Base-by-base conservation (phyloP, 805 yeast genomes). In the Saturnispora kantuleensis region DNA sequence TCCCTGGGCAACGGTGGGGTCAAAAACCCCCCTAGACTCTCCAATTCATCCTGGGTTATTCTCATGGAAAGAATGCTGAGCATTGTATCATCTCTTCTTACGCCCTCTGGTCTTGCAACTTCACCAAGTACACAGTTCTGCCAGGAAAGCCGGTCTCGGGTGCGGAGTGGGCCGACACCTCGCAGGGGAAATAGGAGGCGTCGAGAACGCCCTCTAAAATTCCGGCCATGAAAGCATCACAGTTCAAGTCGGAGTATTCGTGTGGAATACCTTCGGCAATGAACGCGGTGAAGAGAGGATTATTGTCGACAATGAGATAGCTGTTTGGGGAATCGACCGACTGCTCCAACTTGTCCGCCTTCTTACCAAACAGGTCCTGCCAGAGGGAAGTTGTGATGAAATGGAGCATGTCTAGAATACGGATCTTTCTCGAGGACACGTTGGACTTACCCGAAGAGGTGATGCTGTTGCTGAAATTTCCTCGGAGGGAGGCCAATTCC, bases 151-250 rank as follows among this genome's bases (percentile, higher is more conserved):
- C 74, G 2, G 73, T 81, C 2, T 70, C 62, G 1, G 84, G 83
- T 13, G 80, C 85, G 0, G 81, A 71, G 56, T 87, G 95, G 1
- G 96, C 95, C n/a, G 84, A 76, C 7, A 87, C 95, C 38, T 66
- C 69, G 11, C 90, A 88, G 44, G 73, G 77, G 56, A 85, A 85
- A 50, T 78, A 79, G 2, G 85, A 69, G 4, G 82, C 69, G 54
- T 84, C 93, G 47, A 87, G 65, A 1, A 86, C 79, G 0, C 94
- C 95, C 59, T 87, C 95, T 35, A 86, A 71, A 12, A 87, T 72
- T 0, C 96, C 96, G 0, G 95, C 95, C 1, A 81, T 76, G 57
- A 83, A 84, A 0, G 95, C 89, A 12, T 82, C 79, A 56, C 93
- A 84, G 56, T 83, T 84, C 55, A 86, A 69, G 50, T 79, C 79